These are phyloP conservation scores for Viridothelium virens DNA, from an alignment of 495 filamentous ascomycete genomes.

Conservation along the genomic window DNA sequence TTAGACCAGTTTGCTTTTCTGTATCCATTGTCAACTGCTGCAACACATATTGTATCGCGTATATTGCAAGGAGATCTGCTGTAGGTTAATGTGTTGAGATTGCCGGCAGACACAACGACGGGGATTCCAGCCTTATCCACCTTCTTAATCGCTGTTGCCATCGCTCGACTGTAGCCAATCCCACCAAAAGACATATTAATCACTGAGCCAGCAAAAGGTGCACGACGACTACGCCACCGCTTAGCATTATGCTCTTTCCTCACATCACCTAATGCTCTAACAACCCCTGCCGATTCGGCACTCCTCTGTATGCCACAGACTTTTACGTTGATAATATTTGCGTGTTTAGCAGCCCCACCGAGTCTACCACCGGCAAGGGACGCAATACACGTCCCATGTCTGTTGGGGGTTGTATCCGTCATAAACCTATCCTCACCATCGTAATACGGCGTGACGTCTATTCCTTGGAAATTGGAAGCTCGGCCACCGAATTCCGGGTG, in stretches of 20 bases:
- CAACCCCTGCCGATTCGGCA: neutral
- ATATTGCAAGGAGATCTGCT: neutral
- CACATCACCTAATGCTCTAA: neutral
- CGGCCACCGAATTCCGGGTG: neutral
- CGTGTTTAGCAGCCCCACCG: neutral
- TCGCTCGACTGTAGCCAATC: neutral
- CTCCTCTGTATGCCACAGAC: neutral
- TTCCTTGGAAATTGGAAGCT: neutral
- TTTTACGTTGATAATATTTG: slow-evolving; percentile 6
- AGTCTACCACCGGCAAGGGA: neutral
- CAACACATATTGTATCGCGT: neutral
- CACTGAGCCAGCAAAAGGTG: neutral
- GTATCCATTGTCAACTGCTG: neutral
- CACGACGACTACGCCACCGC: neutral
- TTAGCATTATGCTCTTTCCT: neutral
- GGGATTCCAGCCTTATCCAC: neutral
- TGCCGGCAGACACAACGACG: neutral
- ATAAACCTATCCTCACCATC: neutral
- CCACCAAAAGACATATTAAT: neutral
- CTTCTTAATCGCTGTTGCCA: neutral
- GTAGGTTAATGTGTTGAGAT: neutral
- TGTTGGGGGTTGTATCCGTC: neutral
- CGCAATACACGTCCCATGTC: neutral
- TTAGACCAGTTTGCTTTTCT: neutral
- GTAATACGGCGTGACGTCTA: neutral